These are phyloP conservation scores for Metschnikowia cerradonensis DNA, from an alignment of 805 yeast genomes.

Conservation along the genomic window DNA sequence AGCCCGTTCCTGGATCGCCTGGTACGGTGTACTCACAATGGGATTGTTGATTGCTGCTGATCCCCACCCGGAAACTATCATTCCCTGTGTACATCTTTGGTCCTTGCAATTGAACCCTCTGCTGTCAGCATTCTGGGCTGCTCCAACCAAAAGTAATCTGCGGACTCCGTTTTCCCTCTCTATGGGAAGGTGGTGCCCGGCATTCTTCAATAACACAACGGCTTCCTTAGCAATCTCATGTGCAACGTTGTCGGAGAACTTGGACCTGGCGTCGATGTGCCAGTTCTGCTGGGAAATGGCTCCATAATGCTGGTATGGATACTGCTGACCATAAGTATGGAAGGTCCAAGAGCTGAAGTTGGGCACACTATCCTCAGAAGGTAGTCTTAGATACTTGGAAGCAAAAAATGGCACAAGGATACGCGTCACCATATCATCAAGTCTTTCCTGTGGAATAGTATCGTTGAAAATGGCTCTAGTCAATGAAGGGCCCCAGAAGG, in stretches of 20 bases:
- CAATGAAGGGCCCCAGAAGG: slow-evolving; percentile 55
- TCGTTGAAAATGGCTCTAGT: slow-evolving; percentile 53
- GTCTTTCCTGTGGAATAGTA: slow-evolving; percentile 48
- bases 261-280: slow-evolving; percentile 51
- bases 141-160: slow-evolving; percentile 45
- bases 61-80: slow-evolving; percentile 61
- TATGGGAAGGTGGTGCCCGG: slow-evolving; percentile 50
- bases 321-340: slow-evolving; percentile 51
- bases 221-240: slow-evolving; percentile 55
- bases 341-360: slow-evolving; percentile 58
- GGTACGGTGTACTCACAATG: slow-evolving; percentile 54
- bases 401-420: slow-evolving; percentile 55
- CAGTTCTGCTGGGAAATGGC: slow-evolving; percentile 51
- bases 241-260: slow-evolving; percentile 46
- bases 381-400: slow-evolving; percentile 33
- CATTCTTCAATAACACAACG: slow-evolving; percentile 51
- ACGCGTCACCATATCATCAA: slow-evolving; percentile 61
- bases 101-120: slow-evolving; percentile 53
- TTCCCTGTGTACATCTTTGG: slow-evolving; percentile 50
- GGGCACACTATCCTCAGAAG: slow-evolving; percentile 42
- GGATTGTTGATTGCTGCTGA: slow-evolving; percentile 58
- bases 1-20: slow-evolving; percentile 49
- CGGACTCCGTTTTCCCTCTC: slow-evolving; percentile 39
- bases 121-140: slow-evolving; percentile 49
- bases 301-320: slow-evolving; percentile 51